Conservation (phyloP, 2,329 filamentous ascomycete genomes). For the Beauveria asiatica region DNA sequence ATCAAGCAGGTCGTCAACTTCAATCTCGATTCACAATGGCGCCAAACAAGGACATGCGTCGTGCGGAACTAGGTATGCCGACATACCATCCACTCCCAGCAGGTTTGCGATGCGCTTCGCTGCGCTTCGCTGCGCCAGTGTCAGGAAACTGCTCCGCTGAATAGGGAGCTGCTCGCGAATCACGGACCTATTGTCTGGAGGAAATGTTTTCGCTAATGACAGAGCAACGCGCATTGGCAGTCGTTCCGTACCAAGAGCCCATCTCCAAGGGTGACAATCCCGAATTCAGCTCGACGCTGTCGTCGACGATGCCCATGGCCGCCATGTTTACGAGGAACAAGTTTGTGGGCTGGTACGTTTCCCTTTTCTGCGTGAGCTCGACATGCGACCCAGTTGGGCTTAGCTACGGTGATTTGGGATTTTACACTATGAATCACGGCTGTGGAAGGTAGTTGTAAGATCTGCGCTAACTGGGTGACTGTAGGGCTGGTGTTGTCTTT, state of each 20-base stretch:
- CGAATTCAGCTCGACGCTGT: constrained; percentile 64
- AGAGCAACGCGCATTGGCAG: constrained; percentile 34
- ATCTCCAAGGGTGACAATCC: constrained; percentile 51
- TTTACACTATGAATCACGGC: too few relatives aligned
- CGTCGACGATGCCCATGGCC: constrained; percentile 86
- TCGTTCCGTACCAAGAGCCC: constrained; percentile 81
- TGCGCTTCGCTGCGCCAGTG: background rate
- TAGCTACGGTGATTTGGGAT: too few relatives aligned
- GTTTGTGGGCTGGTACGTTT: constrained; percentile 56
- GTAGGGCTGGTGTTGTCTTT: constrained; percentile 64
- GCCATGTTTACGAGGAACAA: constrained; percentile 91
- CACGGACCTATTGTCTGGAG: too few relatives aligned
- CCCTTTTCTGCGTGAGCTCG: background rate
- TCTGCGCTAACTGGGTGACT: background rate
- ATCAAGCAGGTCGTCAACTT: background rate
- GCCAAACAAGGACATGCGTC: constrained; percentile 67
- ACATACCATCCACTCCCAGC: background rate
- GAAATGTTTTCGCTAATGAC: background rate
- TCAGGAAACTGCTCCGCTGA: background rate
- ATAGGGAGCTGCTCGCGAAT: background rate
- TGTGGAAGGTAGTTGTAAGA: too few relatives aligned
- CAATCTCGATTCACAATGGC: constrained; percentile 40
- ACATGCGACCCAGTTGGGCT: too few relatives aligned
- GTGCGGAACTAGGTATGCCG: constrained; percentile 60
- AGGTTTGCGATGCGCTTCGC: background rate